Conservation (phyloP, 768 basidiomycete species). For the Rhodotorula graminis region DNA sequence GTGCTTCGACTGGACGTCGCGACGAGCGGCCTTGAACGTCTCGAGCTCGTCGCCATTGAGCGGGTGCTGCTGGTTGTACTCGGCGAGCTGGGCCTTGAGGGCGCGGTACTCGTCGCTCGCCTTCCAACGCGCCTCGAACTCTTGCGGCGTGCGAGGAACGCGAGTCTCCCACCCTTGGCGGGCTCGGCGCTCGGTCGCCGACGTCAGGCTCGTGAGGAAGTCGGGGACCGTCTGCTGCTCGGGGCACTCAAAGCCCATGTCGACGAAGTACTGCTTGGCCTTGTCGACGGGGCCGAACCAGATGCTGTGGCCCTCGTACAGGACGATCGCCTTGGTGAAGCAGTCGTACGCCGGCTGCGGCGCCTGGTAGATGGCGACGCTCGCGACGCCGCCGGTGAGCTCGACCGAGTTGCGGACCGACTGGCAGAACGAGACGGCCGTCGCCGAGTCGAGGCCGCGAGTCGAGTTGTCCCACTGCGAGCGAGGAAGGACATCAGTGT, state of each 20-base stretch:
- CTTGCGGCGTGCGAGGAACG: constrained; percentile 52
- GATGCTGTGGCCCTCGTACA: constrained; percentile 64
- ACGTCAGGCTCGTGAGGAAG: constrained; percentile 52
- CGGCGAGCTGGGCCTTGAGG: constrained; percentile 37
- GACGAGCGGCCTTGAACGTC: constrained; percentile 47
- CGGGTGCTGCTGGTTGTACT: constrained; percentile 44
- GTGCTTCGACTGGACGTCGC: constrained; percentile 49
- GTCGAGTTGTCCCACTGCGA: constrained; percentile 58
- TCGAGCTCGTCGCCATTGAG: constrained; percentile 45
- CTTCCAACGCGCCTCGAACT: constrained; percentile 51
- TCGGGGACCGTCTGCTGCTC: constrained; percentile 47
- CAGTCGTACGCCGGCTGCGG: constrained; percentile 46
- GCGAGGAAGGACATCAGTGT: not conserved
- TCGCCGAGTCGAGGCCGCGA: constrained; percentile 67
- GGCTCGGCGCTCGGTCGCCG: constrained; percentile 59
- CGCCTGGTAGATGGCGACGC: constrained; percentile 14
- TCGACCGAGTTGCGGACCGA: constrained; percentile 54
- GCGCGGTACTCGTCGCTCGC: constrained; percentile 46
- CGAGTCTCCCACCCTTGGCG: constrained; percentile 46
- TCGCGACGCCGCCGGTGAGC: constrained; percentile 6
- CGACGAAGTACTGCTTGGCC: constrained; percentile 68
- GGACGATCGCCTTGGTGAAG: constrained; percentile 77
- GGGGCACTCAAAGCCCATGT: constrained; percentile 53
- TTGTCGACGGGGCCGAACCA: constrained; percentile 66
- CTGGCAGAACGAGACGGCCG: constrained; percentile 60